phyloP scores from a whole-genome alignment of 2,329 filamentous ascomycete species.

The Periglandula ipomoeae region DNA sequence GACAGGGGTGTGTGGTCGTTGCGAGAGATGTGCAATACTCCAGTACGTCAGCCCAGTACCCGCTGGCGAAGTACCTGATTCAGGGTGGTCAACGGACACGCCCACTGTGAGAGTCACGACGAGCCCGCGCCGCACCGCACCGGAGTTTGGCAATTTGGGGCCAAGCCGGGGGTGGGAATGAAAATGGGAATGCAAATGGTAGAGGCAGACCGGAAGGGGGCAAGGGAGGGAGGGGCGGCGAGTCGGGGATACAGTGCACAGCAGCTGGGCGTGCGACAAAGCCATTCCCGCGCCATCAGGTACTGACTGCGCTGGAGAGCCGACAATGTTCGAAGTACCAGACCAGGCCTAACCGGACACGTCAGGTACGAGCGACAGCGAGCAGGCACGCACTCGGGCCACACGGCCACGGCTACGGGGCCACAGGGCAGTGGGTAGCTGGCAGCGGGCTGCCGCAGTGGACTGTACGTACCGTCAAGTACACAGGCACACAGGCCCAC shows the following conservation, averaged over 20 bases:
- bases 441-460: too few relatives aligned
- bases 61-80: slow-evolving; percentile 9
- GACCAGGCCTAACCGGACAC: too few relatives aligned
- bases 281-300: background rate
- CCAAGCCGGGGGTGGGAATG: too few relatives aligned
- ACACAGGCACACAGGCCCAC: background rate
- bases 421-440: too few relatives aligned
- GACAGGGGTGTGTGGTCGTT: slow-evolving; percentile 1
- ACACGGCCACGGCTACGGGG: too few relatives aligned
- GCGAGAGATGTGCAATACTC: too few relatives aligned
- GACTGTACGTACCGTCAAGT: too few relatives aligned
- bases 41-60: slow-evolving; percentile 8
- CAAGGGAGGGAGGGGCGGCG: background rate
- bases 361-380: too few relatives aligned
- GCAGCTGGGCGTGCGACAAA: slow-evolving; percentile 3
- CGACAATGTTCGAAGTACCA: background rate
- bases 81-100: slow-evolving; percentile 3
- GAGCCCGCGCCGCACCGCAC: background rate
- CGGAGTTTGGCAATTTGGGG: background rate
- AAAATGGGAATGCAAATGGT: too few relatives aligned
- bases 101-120: background rate
- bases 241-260: background rate
- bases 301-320: background rate
- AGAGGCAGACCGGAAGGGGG: background rate
- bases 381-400: too few relatives aligned